Percentiles rank a stretch among this genome's conserved stretches.
phyloP scores from a whole-genome alignment of 805 yeast species.

The Candida andamanensis region DNA sequence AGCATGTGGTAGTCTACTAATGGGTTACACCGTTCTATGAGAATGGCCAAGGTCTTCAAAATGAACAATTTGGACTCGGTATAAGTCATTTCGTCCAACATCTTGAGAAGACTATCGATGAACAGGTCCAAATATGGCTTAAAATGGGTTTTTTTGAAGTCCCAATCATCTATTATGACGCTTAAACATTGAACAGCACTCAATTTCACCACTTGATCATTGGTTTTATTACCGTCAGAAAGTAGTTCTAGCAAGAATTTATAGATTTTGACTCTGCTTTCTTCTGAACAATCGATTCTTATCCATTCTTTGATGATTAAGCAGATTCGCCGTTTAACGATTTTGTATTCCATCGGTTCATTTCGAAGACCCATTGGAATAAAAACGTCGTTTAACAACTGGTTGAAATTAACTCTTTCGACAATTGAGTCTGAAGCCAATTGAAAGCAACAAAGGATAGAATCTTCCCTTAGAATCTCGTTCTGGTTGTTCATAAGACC shows the following conservation, averaged over 20 bases:
- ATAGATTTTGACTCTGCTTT: slow-evolving; percentile 55
- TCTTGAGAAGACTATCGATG: slow-evolving; percentile 43
- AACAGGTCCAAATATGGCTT: slow-evolving; percentile 56
- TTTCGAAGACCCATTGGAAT: slow-evolving; percentile 59
- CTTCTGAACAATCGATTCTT: slow-evolving; percentile 55
- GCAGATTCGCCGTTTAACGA: slow-evolving; percentile 74
- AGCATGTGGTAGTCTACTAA: slow-evolving; percentile 48
- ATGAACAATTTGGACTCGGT: slow-evolving; percentile 77
- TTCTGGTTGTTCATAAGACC: slow-evolving; percentile 40
- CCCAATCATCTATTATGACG: slow-evolving; percentile 78
- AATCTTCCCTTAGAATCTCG: slow-evolving; percentile 66
- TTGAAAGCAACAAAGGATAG: slow-evolving; percentile 79
- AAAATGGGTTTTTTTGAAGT: slow-evolving; percentile 65
- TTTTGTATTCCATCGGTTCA: slow-evolving; percentile 44
- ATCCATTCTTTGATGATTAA: slow-evolving; percentile 80
- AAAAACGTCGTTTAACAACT: slow-evolving; percentile 51
- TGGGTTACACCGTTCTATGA: slow-evolving; percentile 64
- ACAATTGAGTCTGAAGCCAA: slow-evolving; percentile 63
- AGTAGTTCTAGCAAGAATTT: slow-evolving; percentile 50
- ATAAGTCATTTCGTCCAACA: slow-evolving; percentile 47
- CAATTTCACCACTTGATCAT: slow-evolving; percentile 77
- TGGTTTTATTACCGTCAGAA: slow-evolving; percentile 31
- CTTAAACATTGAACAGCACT: slow-evolving; percentile 69
- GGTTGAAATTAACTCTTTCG: slow-evolving; percentile 64
- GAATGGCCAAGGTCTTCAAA: slow-evolving; percentile 58